A percentile compares a stretch with the other conserved stretches of the same genome.
Conservation (phyloP, 805 yeast genomes). For the Barnettozyma siamensis region DNA sequence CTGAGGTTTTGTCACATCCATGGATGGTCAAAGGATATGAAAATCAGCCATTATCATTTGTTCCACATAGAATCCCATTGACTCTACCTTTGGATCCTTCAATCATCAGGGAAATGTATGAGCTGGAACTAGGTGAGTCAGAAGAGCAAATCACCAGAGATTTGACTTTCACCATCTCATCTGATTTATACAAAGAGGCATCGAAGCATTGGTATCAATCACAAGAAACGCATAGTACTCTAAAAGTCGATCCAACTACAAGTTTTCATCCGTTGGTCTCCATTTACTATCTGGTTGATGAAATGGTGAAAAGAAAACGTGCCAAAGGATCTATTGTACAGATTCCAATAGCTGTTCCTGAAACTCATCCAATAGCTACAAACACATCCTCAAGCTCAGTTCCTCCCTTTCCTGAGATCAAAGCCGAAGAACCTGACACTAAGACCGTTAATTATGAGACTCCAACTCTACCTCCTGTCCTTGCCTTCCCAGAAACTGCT, state of each 20-base stretch:
- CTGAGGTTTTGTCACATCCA: conserved; percentile 80
- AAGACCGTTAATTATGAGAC: conserved; percentile 6
- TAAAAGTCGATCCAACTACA: conserved; percentile 53
- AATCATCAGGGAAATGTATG: conserved; percentile 69
- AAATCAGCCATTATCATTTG: conserved; percentile 56
- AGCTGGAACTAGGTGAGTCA: conserved; percentile 69
- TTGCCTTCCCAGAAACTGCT: conserved; percentile 43
- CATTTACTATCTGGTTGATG: conserved; percentile 80
- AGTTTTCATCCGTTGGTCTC: conserved; percentile 88
- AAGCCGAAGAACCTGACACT: not conserved
- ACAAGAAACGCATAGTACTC: conserved; percentile 5
- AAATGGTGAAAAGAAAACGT: conserved; percentile 67
- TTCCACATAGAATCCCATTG: conserved; percentile 78
- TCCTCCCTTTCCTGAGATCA: conserved; percentile 2
- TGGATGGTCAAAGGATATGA: conserved; percentile 94
- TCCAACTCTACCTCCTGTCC: conserved; percentile 37
- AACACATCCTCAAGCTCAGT: not conserved
- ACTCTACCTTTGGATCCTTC: conserved; percentile 58
- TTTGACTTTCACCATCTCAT: conserved; percentile 50
- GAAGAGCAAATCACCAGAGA: conserved; percentile 51
- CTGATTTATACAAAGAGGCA: conserved; percentile 61
- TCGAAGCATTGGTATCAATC: conserved; percentile 50
- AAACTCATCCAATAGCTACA: too few species aligned
- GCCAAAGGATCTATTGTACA: conserved; percentile 47
- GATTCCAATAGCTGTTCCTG: too few species aligned